Evolutionary conservation across 345 rosid genomes (phyloP).

Genomic region (Rhizophora mangle): DNA sequence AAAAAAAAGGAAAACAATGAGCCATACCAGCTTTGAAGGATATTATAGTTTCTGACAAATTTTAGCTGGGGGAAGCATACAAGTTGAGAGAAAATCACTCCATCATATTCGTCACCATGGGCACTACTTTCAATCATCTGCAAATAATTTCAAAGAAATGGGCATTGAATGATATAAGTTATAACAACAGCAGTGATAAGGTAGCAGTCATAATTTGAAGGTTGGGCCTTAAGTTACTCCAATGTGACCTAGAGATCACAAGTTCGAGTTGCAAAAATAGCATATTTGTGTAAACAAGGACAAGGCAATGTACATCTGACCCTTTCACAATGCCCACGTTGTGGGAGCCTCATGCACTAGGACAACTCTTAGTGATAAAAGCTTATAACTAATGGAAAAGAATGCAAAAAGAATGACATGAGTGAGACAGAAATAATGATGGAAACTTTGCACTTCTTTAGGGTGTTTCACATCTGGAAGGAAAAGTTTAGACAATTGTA

Average conservation of each 20-base stretch:
- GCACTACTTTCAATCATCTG: conserved; percentile 99
- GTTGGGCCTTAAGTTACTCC: too few relatives aligned
- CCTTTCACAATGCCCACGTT: too few relatives aligned
- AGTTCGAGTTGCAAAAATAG: too few relatives aligned
- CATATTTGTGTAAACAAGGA: too few relatives aligned
- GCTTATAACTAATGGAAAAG: background rate
- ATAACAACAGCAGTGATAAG: background rate
- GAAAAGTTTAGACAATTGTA: background rate
- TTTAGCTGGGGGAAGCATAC: conserved; percentile 43
- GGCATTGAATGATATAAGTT: background rate
- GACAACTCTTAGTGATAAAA: background rate
- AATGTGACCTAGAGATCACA: too few relatives aligned
- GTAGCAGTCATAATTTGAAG: too few relatives aligned
- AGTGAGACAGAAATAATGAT: background rate
- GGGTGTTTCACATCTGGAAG: background rate
- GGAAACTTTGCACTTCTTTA: background rate
- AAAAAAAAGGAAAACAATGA: conserved; percentile 13
- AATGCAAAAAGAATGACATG: background rate
- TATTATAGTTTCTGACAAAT: conserved; percentile 8
- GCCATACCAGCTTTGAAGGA: conserved; percentile 1
- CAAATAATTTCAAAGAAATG: conserved; percentile 22
- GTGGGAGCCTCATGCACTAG: too few relatives aligned
- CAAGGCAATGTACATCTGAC: too few relatives aligned
- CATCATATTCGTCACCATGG: conserved; percentile 91
- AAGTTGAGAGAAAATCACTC: conserved; percentile 97